Conservation (phyloP, 306 rosid species). For the Myrica gale region DNA sequence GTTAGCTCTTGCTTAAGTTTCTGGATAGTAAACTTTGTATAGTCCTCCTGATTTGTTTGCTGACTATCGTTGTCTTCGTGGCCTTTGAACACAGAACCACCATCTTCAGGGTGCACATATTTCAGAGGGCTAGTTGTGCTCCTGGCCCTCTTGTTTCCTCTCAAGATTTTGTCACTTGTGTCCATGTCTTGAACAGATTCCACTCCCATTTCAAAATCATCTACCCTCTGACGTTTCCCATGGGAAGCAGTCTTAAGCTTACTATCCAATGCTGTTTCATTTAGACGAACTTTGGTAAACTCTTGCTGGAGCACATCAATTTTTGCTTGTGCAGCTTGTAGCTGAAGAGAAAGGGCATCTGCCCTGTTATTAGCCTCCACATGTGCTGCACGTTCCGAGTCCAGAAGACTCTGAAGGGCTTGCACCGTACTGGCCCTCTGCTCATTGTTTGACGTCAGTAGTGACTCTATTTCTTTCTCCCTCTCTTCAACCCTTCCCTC, state of each 20-base stretch:
- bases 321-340: constrained; percentile 85
- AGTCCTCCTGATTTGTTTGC: constrained; percentile 63
- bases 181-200: constrained; percentile 79
- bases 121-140: constrained; percentile 53
- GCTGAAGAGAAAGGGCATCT: constrained; percentile 76
- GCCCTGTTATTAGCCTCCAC: constrained; percentile 87
- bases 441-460: constrained; percentile 67
- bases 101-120: constrained; percentile 67
- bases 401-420: constrained; percentile 78
- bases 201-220: constrained; percentile 54
- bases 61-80: constrained; percentile 71
- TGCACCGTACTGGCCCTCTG: constrained; percentile 69
- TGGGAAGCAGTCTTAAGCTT: constrained; percentile 67
- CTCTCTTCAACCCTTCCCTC: constrained; percentile 78
- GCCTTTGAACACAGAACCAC: constrained; percentile 76
- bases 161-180: constrained; percentile 49
- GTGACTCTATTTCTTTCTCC: constrained; percentile 74
- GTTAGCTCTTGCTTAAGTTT: constrained; percentile 93
- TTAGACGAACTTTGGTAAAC: constrained; percentile 70
- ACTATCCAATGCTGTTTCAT: constrained; percentile 74
- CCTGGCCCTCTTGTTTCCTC: constrained; percentile 62
- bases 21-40: constrained; percentile 72
- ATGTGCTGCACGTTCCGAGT: constrained; percentile 88
- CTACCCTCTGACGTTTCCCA: constrained; percentile 73
- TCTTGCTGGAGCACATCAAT: constrained; percentile 86